A percentile compares a stretch with the other conserved stretches of the same genome.
Conservation (phyloP, 768 basidiomycete species). For the Phlegmacium glaucopus region DNA sequence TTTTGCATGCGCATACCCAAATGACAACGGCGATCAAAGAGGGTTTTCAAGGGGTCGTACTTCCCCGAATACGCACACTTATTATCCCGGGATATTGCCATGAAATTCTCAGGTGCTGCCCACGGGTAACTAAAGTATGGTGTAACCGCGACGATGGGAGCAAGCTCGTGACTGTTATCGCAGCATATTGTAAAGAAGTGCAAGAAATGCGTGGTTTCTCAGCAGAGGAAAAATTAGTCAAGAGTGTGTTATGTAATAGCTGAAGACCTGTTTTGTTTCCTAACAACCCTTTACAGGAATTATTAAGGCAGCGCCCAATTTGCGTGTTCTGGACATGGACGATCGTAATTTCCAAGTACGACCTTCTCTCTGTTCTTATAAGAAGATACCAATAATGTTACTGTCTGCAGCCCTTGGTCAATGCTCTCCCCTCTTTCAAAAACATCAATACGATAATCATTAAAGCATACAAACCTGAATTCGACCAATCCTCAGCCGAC, state of each 20-base stretch:
- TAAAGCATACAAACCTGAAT: neutral
- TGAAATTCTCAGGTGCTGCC: conserved; percentile 27
- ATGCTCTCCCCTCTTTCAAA: conserved; percentile 4
- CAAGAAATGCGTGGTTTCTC: conserved; percentile 22
- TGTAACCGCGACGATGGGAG: conserved; percentile 19
- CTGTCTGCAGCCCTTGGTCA: conserved; percentile 1
- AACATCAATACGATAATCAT: conserved; percentile 6
- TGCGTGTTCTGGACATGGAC: conserved; percentile 10
- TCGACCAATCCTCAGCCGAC: too few relatives aligned
- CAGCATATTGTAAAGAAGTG: conserved; percentile 17
- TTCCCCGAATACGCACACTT: conserved; percentile 23
- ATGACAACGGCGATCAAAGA: conserved; percentile 25
- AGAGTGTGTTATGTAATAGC: conserved; percentile 10
- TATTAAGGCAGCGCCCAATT: conserved; percentile 13
- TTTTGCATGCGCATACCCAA: conserved; percentile 27
- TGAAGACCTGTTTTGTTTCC: neutral
- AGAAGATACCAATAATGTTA: neutral
- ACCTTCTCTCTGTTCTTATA: neutral
- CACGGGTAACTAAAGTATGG: conserved; percentile 19
- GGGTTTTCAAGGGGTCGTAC: conserved; percentile 15
- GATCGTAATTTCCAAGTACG: neutral
- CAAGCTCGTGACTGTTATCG: conserved; percentile 23
- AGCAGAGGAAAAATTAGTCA: conserved; percentile 12
- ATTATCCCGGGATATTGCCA: conserved; percentile 27
- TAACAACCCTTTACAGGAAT: conserved; percentile 2